Evolutionary conservation across 768 basidiomycete genomes (phyloP).

Genomic region (Lepiota subincarnata): DNA sequence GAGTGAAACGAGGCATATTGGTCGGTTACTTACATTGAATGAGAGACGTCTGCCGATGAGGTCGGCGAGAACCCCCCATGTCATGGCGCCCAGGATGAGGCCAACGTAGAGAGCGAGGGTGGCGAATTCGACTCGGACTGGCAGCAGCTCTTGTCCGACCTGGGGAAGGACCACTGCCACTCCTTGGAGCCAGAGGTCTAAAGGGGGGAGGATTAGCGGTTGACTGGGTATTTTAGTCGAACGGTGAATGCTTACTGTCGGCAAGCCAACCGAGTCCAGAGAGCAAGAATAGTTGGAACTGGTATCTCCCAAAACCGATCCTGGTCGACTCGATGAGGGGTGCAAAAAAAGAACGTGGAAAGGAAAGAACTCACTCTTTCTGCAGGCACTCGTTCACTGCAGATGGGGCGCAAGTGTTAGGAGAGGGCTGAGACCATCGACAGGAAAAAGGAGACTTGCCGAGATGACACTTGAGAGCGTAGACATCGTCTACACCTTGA

Average conservation of each 20-base stretch:
- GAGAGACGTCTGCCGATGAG: slow-evolving; percentile 43
- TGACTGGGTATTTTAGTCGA: background rate
- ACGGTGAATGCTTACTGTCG: slow-evolving; percentile 33
- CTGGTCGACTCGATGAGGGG: slow-evolving; percentile 18
- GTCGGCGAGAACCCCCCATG: slow-evolving; percentile 48
- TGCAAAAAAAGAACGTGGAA: background rate
- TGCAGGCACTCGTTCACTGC: slow-evolving; percentile 47
- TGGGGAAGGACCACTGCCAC: slow-evolving; percentile 43
- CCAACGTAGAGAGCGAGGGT: slow-evolving; percentile 45
- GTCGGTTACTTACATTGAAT: slow-evolving; percentile 35
- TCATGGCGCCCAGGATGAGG: slow-evolving; percentile 42
- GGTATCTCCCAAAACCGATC: slow-evolving; percentile 49
- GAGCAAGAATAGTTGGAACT: slow-evolving; percentile 42
- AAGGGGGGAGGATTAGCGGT: background rate
- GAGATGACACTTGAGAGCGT: slow-evolving; percentile 10
- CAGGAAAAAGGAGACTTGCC: background rate
- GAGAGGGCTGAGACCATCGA: background rate
- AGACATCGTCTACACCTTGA: slow-evolving; percentile 7
- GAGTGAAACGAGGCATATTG: background rate
- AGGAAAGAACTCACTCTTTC: slow-evolving; percentile 31
- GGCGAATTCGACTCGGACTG: slow-evolving; percentile 39
- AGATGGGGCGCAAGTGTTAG: background rate
- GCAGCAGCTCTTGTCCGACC: slow-evolving; percentile 39
- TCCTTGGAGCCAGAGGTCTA: slow-evolving; percentile 45
- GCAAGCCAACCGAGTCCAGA: slow-evolving; percentile 47